Conservation (phyloP, 2,329 filamentous ascomycete species). For the Rutstroemia sp. region DNA sequence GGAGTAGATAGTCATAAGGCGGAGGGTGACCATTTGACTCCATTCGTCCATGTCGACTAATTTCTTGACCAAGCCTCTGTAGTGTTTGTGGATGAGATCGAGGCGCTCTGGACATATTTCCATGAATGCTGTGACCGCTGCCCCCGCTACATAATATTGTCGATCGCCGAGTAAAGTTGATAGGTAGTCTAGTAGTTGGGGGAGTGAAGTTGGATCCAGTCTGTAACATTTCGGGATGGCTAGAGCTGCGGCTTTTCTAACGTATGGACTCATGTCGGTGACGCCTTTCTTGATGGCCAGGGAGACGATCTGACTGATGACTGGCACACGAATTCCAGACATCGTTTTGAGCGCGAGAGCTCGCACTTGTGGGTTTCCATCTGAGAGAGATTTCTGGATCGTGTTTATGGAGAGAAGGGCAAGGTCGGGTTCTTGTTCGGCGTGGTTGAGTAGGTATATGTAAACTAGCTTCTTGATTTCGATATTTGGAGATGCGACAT, state of each 20-base stretch:
- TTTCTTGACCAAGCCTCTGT: constrained; percentile 77
- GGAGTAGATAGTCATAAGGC: constrained; percentile 76
- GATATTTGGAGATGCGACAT: constrained; percentile 86
- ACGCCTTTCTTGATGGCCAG: constrained; percentile 91
- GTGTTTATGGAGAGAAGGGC: constrained; percentile 96
- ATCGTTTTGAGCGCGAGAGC: constrained; percentile 92
- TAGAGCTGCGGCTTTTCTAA: constrained; percentile 85
- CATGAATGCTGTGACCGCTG: constrained; percentile 81
- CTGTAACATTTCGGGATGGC: constrained; percentile 95
- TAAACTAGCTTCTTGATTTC: constrained; percentile 98
- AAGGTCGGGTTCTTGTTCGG: constrained; percentile 91
- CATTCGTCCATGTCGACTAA: constrained; percentile 99
- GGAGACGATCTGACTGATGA: constrained; percentile 96
- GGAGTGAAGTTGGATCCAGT: constrained; percentile 76
- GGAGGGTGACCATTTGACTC: constrained; percentile 80
- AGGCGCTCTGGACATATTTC: constrained; percentile 83
- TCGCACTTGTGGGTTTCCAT: constrained; percentile 82
- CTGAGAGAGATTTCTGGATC: constrained; percentile 94
- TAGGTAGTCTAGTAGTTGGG: constrained; percentile 79
- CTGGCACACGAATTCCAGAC: constrained; percentile 93
- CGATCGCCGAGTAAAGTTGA: constrained; percentile 74
- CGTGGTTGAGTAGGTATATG: constrained; percentile 95
- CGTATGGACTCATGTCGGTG: constrained; percentile 89
- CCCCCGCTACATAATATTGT: constrained; percentile 94
- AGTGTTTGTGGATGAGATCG: constrained; percentile 86